These are phyloP conservation scores for Aspergillus tubingensis DNA, from an alignment of 2,329 filamentous ascomycete genomes.

Conservation along the genomic window DNA sequence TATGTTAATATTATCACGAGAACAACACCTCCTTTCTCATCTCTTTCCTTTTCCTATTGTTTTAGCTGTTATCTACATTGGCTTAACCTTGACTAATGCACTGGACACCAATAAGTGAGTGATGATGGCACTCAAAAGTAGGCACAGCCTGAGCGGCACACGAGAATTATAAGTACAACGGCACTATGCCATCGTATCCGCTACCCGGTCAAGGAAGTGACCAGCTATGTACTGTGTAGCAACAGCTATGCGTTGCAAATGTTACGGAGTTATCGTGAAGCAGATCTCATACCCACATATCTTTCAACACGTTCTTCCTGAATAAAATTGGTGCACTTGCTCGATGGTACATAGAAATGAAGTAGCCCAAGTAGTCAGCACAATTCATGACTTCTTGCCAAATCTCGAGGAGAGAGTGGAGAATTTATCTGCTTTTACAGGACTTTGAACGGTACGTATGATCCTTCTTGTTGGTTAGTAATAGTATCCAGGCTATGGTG, in stretches of 20 bases:
- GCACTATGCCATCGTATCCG: not conserved
- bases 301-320: not conserved
- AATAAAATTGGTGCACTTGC: not conserved
- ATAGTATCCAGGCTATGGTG: not conserved
- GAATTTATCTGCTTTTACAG: conserved; percentile 64
- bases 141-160: not conserved
- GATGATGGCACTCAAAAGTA: not conserved
- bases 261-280: not conserved
- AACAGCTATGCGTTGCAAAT: not conserved
- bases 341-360: not conserved
- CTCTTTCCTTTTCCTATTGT: not conserved
- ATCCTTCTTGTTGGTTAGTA: conserved; percentile 52
- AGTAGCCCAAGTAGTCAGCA: not conserved
- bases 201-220: not conserved
- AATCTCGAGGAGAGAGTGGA: conserved; percentile 75
- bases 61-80: no score
- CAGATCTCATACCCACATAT: not conserved
- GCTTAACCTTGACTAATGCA: not conserved
- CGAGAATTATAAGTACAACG: not conserved
- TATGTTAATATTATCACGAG: conserved; percentile 45
- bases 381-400: conserved; percentile 55
- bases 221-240: not conserved
- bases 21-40: not conserved
- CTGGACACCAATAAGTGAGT: not conserved
- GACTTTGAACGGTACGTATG: conserved; percentile 62